Base-by-base conservation (phyloP, 129 eudicot genomes). In the Centrapalus pauciflorus region DNA sequence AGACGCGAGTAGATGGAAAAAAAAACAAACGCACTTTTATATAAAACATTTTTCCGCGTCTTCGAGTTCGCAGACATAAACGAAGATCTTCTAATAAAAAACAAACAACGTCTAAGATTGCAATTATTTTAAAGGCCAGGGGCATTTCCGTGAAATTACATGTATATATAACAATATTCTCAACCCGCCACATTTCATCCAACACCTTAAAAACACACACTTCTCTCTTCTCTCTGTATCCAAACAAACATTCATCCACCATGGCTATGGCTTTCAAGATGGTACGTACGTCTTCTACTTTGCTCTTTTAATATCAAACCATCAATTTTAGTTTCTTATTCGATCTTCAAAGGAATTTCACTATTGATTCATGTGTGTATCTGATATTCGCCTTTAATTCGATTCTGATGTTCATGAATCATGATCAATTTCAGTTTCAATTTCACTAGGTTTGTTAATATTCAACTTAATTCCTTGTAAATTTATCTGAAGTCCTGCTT, bases 191-290 rank as follows among this genome's bases (percentile, higher is more conserved):
- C 37, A 54, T 79, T 79, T 68, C 48, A 4, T 67, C 19, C 23
- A 9, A 12, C 34, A 21, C 26, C 17, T 2, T 45, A 12, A 24
- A 37, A 58, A 37, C 33, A 48, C 61, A 59, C 58, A 60, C 35
- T 56, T 46, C 54, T 61, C 19, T 48, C 72, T 19, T 13, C 30
- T 50, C 64, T 9, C 26, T 58, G 0, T 21, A 41, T 20, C 25
- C n/a, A 24, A 37, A 3, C 65, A 55, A 71, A 64, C 27, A 40
- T 40, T 50, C 69, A 50, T 63, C 64, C 70, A 72, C 66, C 79
- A 78, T 79, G 76, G 83, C 83, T 68, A 79, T 79, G 83, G 83
- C 83, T 43, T 79, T 79, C 68, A 79, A 73, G 65, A 72, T 80
- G 79, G 77, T 69, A 49, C 30, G n/a, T 7, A 19, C 45, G 17